Base-by-base conservation (phyloP, 2,329 filamentous ascomycete species). In the Colletotrichum sp. region DNA sequence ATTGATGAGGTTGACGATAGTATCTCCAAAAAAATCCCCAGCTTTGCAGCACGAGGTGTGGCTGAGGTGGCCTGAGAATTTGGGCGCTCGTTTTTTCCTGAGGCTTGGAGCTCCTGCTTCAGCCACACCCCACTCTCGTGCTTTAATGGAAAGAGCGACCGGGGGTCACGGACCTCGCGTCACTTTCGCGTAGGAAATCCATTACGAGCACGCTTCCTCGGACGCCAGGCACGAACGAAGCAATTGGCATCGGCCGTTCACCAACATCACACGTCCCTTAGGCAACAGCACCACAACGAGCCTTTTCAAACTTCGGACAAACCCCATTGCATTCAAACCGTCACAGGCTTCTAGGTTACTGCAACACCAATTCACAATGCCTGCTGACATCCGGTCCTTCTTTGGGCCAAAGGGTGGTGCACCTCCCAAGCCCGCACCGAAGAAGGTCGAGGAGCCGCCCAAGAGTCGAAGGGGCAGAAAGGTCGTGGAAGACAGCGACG, bases 351-450 rank as follows among this genome's bases (percentile, higher is more conserved):
- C 32, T 6, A 18, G 7, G 2, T 18, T 16, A 3, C 26, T 14
- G 24, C 30, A 43, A 26, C 9, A 56, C 30, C 38, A 32, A 12
- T 13, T 73, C 76, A 78, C 78, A 77, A 98, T 98, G 96, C 92
- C 96, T 67, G 59, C 59, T 77, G 96, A 98, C 85, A 98, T 98
- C 81, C 91, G 96, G 81, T 95, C 90, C 80, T 98, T 98, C 86
- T 98, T 98, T 87, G 92, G 94, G 71, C 92, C 94, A 76, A 96
- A 96, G 84, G 91, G 92, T 67, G 89, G 90, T 77, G 88, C 90
- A 79, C 86, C 89, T 59, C 86, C 88, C 63, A 88, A 90, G 79
- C 85, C 87, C 43, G 79, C 84, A 13, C 79, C 85, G 4, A 89
- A 87, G 81, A 88, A 89, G 80, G 82, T 82, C 55, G 87, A 87